These are phyloP conservation scores for Chenopodium quinoa DNA, from an alignment of 148 eudicot genomes.

Conservation along the genomic window DNA sequence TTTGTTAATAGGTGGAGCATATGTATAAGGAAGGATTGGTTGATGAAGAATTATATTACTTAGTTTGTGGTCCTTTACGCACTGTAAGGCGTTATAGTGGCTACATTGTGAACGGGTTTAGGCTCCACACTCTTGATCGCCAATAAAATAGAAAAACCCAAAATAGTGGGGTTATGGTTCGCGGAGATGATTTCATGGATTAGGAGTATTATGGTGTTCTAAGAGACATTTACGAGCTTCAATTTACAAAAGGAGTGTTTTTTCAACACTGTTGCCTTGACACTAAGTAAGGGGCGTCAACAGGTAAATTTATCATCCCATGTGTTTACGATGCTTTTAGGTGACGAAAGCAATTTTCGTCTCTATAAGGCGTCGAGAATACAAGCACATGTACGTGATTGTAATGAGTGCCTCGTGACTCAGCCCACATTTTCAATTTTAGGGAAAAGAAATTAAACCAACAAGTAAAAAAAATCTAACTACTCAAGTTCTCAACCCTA, in stretches of 20 bases:
- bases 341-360: no score
- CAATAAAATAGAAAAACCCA: background rate
- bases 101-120: conserved; percentile 2
- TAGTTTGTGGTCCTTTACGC: conserved; percentile 4
- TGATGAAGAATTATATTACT: conserved; percentile 3
- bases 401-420: no score
- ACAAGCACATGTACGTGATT: no score
- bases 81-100: background rate
- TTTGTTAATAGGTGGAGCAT: background rate
- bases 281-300: no score
- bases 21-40: background rate
- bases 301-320: no score
- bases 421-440: no score
- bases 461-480: no score
- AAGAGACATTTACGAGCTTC: conserved; percentile 3
- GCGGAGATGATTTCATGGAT: background rate
- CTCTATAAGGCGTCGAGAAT: no score
- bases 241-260: background rate
- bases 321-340: no score
- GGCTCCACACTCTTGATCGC: background rate
- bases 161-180: conserved; percentile 11
- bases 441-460: no score
- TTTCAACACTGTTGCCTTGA: no score
- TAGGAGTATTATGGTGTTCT: conserved; percentile 16
- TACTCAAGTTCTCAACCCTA: no score